A percentile compares a stretch with the other conserved stretches of the same genome.
phyloP scores from a whole-genome alignment of 768 basidiomycete genomes.

The Tricholoma furcatifolium region DNA sequence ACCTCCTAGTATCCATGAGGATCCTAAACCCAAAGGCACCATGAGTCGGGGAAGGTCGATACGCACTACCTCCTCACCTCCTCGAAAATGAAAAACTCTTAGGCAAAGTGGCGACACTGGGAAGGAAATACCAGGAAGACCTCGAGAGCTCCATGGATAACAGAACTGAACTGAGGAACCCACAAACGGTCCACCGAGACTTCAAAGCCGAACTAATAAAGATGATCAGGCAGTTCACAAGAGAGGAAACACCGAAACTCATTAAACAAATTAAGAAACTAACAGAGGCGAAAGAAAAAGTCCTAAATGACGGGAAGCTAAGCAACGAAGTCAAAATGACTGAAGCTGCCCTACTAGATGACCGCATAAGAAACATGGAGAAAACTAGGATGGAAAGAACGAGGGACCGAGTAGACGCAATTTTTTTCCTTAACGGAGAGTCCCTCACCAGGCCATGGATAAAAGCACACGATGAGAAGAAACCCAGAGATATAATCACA shows the following conservation, averaged over 20 bases:
- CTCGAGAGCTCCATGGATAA: background rate
- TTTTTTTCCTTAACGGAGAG: too few relatives aligned
- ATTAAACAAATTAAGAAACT: background rate
- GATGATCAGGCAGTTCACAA: background rate
- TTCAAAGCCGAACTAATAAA: background rate
- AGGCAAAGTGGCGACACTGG: background rate
- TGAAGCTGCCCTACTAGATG: conserved; percentile 1
- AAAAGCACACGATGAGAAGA: too few relatives aligned
- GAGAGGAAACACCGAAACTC: background rate
- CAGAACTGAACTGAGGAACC: background rate
- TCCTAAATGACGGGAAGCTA: background rate
- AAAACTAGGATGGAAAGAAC: too few relatives aligned
- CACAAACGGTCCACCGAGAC: background rate
- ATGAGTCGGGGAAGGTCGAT: background rate
- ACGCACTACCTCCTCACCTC: background rate
- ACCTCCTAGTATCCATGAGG: background rate
- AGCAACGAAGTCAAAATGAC: background rate
- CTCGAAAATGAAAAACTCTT: background rate
- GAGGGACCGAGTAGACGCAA: too few relatives aligned
- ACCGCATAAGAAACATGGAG: too few relatives aligned
- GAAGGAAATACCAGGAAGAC: background rate
- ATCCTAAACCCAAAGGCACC: background rate
- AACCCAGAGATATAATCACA: conserved; percentile 18
- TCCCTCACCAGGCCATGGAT: too few relatives aligned
- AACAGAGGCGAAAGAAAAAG: background rate